Percentiles rank a stretch among this genome's conserved stretches.
Conservation (phyloP, 345 rosid genomes). For the Lagerstroemia speciosa region DNA sequence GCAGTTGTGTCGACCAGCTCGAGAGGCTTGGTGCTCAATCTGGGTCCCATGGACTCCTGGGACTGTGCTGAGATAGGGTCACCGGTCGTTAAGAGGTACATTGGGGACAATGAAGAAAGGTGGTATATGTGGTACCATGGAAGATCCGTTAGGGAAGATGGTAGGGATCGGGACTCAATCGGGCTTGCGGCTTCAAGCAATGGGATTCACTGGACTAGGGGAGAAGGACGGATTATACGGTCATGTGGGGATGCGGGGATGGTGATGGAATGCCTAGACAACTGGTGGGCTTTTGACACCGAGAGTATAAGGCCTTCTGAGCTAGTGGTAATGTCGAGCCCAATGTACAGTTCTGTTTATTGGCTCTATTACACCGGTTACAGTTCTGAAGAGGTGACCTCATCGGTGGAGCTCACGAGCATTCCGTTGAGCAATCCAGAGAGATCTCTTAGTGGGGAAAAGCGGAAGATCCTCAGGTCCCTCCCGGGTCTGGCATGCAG, state of each 20-base stretch:
- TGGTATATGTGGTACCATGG: conserved; percentile 54
- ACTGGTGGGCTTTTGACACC: conserved; percentile 88
- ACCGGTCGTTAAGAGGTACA: conserved; percentile 41
- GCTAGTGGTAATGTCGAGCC: conserved; percentile 65
- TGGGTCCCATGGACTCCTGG: conserved; percentile 33
- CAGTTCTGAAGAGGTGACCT: conserved; percentile 34
- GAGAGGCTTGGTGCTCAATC: conserved; percentile 31
- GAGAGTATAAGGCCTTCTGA: conserved; percentile 59
- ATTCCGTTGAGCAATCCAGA: conserved; percentile 38
- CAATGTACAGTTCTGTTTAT: conserved; percentile 55
- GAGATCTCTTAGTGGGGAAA: conserved; percentile 22
- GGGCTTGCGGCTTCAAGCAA: conserved; percentile 44
- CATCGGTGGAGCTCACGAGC: conserved; percentile 15
- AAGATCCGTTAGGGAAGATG: conserved; percentile 12
- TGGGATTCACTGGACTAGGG: conserved; percentile 43
- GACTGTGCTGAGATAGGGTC: conserved; percentile 35
- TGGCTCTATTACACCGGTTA: conserved; percentile 80
- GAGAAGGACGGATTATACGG: conserved; percentile 17
- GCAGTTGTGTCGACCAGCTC: conserved; percentile 17
- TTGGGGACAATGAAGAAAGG: conserved; percentile 43
- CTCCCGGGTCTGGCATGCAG: conserved; percentile 75
- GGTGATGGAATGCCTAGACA: conserved; percentile 51
- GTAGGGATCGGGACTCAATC: conserved; percentile 20
- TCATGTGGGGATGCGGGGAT: conserved; percentile 60
- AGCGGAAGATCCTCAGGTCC: conserved; percentile 28